Evolutionary conservation across 257 asterid species (phyloP).

Genomic region (Solanum neorickii): DNA sequence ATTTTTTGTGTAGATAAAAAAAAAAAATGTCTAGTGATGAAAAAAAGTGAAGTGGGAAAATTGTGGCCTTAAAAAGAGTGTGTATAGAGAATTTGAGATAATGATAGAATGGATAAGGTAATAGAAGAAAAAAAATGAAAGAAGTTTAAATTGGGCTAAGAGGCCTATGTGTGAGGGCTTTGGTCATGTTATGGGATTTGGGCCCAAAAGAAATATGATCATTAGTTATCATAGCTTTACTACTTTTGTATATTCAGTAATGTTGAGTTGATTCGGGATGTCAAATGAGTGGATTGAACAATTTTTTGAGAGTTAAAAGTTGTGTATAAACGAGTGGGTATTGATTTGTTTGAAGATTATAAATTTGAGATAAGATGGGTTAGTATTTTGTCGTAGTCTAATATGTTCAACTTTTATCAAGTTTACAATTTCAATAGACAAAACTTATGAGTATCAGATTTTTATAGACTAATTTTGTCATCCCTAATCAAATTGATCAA

Average conservation of each 20-base stretch:
- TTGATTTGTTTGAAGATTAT: not conserved
- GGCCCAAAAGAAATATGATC: not conserved
- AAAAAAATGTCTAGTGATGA: not conserved
- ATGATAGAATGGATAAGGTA: not conserved
- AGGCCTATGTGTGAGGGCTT: not conserved
- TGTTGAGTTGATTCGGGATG: not conserved
- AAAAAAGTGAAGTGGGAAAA: not conserved
- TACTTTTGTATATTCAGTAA: not conserved
- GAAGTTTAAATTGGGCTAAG: not conserved
- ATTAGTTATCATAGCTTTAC: not conserved
- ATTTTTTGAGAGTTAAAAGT: not conserved
- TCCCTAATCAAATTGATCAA: not conserved
- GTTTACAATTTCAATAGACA: accelerated
- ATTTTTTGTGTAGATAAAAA: conserved; percentile 7
- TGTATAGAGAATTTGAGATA: not conserved
- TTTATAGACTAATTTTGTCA: not conserved
- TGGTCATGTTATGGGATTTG: not conserved
- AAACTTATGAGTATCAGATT: not conserved
- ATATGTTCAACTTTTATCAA: not conserved
- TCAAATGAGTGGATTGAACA: accelerated
- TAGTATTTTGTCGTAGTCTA: not conserved
- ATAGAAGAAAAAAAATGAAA: not conserved
- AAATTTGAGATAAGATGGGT: not conserved
- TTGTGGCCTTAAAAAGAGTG: not conserved
- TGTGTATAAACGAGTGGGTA: not conserved